Evolutionary conservation across 2,329 filamentous ascomycete genomes (phyloP).

Genomic region (Sporothrix schenckii): DNA sequence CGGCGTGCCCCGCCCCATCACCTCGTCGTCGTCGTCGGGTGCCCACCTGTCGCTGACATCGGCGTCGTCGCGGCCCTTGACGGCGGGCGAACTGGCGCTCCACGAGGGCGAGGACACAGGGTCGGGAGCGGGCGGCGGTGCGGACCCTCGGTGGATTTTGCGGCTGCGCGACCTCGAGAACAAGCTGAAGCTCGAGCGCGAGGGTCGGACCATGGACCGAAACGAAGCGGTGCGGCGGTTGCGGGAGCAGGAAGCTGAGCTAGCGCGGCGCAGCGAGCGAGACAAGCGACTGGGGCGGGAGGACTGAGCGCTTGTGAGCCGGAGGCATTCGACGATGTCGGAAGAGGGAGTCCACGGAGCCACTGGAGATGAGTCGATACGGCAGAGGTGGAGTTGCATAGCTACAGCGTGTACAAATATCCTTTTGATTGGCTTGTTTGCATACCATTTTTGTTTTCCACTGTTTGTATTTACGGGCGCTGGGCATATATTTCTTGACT

Average conservation of each 20-base stretch:
- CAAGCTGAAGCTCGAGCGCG: conserved; percentile 85
- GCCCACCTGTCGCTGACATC: conserved; percentile 16
- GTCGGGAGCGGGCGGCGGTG: conserved; percentile 33
- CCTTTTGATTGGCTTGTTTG: neutral
- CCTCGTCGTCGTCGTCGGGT: conserved; percentile 32
- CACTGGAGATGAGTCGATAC: neutral
- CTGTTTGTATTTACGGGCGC: neutral
- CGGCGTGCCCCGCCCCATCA: conserved; percentile 35
- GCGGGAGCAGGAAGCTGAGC: conserved; percentile 56
- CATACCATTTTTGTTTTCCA: conserved; percentile 7
- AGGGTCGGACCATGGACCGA: conserved; percentile 81
- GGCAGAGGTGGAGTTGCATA: neutral
- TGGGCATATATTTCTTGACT: neutral
- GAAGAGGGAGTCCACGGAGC: neutral
- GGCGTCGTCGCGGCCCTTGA: conserved; percentile 34
- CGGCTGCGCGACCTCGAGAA: conserved; percentile 84
- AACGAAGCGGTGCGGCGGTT: conserved; percentile 79
- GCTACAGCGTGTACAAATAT: neutral
- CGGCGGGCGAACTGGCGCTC: conserved; percentile 39
- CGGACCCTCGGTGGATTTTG: conserved; percentile 79
- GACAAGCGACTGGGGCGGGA: conserved; percentile 31
- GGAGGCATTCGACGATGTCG: neutral
- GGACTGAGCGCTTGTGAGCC: neutral
- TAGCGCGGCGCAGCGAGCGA: conserved; percentile 33
- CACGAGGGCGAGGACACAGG: conserved; percentile 35